phyloP scores from a whole-genome alignment of 257 asterid genomes.

The Ophiorrhiza pumila region DNA sequence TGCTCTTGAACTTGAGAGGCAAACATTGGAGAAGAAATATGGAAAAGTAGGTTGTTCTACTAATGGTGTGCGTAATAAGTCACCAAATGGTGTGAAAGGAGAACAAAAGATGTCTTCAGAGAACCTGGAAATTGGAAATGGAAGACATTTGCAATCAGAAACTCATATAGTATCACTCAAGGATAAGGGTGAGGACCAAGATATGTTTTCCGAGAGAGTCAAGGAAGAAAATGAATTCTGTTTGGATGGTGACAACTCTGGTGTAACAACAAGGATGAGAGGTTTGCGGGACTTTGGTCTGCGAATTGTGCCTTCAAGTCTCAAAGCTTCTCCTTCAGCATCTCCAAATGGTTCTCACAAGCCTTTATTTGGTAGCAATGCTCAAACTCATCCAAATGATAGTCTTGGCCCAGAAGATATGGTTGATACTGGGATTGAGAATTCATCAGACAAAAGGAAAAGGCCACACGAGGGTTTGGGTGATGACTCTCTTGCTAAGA shows the following conservation, averaged over 20 bases:
- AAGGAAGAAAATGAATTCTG: conserved; percentile 48
- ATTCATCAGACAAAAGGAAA: conserved; percentile 26
- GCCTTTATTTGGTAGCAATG: conserved; percentile 20
- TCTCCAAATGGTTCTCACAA: conserved; percentile 28
- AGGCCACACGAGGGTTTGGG: conserved; percentile 23
- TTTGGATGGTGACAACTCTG: conserved; percentile 62
- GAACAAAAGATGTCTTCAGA: conserved; percentile 33
- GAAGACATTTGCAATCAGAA: conserved; percentile 29
- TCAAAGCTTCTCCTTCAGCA: conserved; percentile 34
- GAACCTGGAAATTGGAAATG: conserved; percentile 42
- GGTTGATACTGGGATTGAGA: conserved; percentile 19
- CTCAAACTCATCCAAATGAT: conserved; percentile 17
- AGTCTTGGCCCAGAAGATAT: conserved; percentile 24
- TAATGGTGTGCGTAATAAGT: conserved; percentile 37
- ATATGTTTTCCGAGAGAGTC: conserved; percentile 26
- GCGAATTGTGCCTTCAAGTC: conserved; percentile 48
- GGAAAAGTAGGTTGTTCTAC: conserved; percentile 56
- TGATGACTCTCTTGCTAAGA: conserved; percentile 37
- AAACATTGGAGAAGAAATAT: conserved; percentile 59
- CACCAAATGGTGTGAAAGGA: conserved; percentile 45
- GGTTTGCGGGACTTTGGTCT: conserved; percentile 87
- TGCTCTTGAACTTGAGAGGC: conserved; percentile 94
- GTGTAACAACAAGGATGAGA: conserved; percentile 64
- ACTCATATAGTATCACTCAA: conserved; percentile 37
- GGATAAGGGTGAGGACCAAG: conserved; percentile 42